Conservation (phyloP, 768 basidiomycete species). For the Coprinellus micaceus region DNA sequence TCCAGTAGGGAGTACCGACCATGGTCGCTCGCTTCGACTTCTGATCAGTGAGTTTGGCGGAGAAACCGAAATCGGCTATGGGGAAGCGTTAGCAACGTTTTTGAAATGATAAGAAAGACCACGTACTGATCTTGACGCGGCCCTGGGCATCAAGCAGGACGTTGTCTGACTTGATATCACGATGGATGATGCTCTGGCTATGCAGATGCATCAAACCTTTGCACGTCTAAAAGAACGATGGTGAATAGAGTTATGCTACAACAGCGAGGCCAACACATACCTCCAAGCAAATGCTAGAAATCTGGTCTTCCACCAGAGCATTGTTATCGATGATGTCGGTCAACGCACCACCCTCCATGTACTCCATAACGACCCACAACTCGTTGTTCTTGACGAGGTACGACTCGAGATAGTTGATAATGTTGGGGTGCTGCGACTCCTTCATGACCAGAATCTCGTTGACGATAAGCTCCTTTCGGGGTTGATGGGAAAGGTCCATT, state of each 20-base stretch:
- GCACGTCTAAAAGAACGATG: conserved; percentile 73
- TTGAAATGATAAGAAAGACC: background rate
- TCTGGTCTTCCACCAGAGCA: conserved; percentile 91
- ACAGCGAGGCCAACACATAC: conserved; percentile 39
- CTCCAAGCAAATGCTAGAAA: conserved; percentile 87
- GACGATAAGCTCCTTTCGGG: conserved; percentile 94
- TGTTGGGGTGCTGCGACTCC: conserved; percentile 94
- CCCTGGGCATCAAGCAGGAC: conserved; percentile 90
- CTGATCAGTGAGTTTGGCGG: conserved; percentile 92
- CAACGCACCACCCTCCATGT: conserved; percentile 96
- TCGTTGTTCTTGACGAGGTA: conserved; percentile 87
- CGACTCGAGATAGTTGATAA: conserved; percentile 91
- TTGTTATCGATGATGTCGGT: conserved; percentile 99
- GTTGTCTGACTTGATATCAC: conserved; percentile 96
- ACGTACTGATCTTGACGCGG: conserved; percentile 95
- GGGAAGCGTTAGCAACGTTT: conserved; percentile 6
- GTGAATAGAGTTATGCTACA: background rate
- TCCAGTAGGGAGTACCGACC: conserved; percentile 95
- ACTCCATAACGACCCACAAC: conserved; percentile 98
- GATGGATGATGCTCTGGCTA: conserved; percentile 91
- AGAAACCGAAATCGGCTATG: conserved; percentile 94
- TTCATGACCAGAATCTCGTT: conserved; percentile 99
- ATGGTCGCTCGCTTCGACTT: conserved; percentile 98
- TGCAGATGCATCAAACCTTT: conserved; percentile 92
- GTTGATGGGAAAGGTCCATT: conserved; percentile 94